phyloP scores from a whole-genome alignment of 306 rosid genomes.

The Acacia confusa region DNA sequence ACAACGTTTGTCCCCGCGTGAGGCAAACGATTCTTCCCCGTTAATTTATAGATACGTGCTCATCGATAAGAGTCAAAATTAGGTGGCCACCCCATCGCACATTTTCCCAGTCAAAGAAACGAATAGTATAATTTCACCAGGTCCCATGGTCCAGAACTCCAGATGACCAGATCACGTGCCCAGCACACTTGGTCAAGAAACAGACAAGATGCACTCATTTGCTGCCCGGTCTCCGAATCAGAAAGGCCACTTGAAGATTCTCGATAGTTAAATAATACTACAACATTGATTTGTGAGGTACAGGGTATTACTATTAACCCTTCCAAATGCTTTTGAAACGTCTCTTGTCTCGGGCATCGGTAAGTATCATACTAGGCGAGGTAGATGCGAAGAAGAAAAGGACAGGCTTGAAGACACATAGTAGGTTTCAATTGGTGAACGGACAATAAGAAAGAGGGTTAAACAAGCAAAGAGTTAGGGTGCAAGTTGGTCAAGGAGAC shows the following conservation, averaged over 20 bases:
- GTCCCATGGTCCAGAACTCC: conserved; percentile 20
- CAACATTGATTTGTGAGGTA: background rate
- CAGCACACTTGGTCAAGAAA: conserved; percentile 27
- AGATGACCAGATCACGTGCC: conserved; percentile 46
- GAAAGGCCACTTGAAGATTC: conserved; percentile 4
- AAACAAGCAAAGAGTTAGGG: background rate
- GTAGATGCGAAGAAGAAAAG: background rate
- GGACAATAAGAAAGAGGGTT: background rate
- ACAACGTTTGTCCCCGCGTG: background rate
- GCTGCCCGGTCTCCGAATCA: conserved; percentile 5
- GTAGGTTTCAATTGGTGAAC: background rate
- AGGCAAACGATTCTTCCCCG: background rate
- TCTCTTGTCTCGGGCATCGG: background rate
- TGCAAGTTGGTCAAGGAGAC: background rate
- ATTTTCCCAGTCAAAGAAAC: conserved; percentile 36
- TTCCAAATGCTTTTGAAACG: background rate
- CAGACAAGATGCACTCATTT: conserved; percentile 24
- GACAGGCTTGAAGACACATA: background rate
- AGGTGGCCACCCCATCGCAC: conserved; percentile 20
- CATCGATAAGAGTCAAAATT: background rate
- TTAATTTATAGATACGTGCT: background rate
- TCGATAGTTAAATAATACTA: background rate
- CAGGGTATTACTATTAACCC: background rate
- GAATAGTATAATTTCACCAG: conserved; percentile 1
- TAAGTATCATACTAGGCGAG: background rate